A percentile compares a stretch with the other conserved stretches of the same genome.
Conservation (phyloP, 2,329 filamentous ascomycete species). For the Orbilia oligospora region DNA sequence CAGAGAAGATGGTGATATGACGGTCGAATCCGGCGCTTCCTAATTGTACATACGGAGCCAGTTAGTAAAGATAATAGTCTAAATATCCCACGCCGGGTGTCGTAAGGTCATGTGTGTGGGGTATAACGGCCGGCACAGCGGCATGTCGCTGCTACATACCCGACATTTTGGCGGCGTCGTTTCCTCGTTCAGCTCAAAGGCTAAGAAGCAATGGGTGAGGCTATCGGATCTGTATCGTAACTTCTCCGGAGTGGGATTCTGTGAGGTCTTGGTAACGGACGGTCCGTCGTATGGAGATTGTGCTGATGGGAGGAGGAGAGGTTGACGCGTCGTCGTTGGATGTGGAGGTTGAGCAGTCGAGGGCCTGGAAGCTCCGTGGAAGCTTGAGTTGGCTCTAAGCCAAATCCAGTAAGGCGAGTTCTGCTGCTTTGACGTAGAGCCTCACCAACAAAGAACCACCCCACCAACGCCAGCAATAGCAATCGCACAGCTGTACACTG, state of each 20-base stretch:
- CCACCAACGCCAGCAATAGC: conserved; percentile 24
- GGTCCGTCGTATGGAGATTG: conserved; percentile 12
- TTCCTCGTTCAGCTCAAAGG: conserved; percentile 25
- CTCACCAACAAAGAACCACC: conserved; percentile 42
- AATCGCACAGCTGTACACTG: not conserved
- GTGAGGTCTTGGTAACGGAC: conserved; percentile 20
- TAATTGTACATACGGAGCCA: conserved; percentile 66
- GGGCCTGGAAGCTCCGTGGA: conserved; percentile 49
- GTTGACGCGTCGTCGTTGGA: conserved; percentile 59
- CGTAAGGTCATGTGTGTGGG: conserved; percentile 22
- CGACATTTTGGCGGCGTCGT: conserved; percentile 52
- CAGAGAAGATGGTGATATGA: conserved; percentile 99
- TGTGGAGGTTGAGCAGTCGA: conserved; percentile 49
- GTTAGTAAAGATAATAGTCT: conserved; percentile 35
- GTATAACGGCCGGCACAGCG: conserved; percentile 17
- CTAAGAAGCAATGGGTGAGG: conserved; percentile 23
- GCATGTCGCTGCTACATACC: conserved; percentile 45
- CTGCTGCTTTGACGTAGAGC: conserved; percentile 32
- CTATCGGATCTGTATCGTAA: conserved; percentile 27
- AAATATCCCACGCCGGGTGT: not conserved
- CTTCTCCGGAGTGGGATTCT: conserved; percentile 17
- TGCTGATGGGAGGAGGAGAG: conserved; percentile 42
- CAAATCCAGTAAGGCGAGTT: conserved; percentile 41
- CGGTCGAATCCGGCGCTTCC: conserved; percentile 93
- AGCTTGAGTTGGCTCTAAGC: conserved; percentile 58